These are phyloP conservation scores for Botrytis byssoidea DNA, from an alignment of 2,329 filamentous ascomycete genomes.

Conservation along the genomic window DNA sequence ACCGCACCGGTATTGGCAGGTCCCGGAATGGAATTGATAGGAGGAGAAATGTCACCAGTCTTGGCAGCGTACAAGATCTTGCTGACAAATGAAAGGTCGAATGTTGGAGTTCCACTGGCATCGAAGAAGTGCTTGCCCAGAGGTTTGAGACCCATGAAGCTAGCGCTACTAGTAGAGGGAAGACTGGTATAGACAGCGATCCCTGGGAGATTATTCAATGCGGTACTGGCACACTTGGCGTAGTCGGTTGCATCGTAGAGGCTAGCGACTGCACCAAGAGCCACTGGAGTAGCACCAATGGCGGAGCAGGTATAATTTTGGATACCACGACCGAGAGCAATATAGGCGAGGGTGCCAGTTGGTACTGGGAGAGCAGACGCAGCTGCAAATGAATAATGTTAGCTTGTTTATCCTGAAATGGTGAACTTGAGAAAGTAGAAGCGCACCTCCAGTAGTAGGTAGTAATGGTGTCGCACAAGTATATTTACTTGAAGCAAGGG, in stretches of 20 bases:
- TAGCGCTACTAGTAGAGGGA: slow-evolving; percentile 18
- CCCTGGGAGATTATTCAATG: slow-evolving; percentile 28
- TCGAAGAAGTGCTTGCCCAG: slow-evolving; percentile 38
- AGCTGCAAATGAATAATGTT: slow-evolving; percentile 24
- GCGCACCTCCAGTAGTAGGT: slow-evolving; percentile 15
- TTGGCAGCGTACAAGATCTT: slow-evolving; percentile 33
- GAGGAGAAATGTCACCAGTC: slow-evolving; percentile 30
- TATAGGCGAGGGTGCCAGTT: slow-evolving; percentile 33
- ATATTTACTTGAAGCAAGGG: background rate
- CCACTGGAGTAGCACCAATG: slow-evolving; percentile 25
- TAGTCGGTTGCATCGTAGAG: slow-evolving; percentile 37
- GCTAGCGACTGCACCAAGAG: slow-evolving; percentile 36
- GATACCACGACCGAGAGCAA: slow-evolving; percentile 38
- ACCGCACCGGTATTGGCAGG: slow-evolving; percentile 35
- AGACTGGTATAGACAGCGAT: slow-evolving; percentile 28
- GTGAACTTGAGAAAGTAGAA: background rate
- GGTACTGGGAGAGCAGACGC: slow-evolving; percentile 30
- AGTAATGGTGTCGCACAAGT: background rate
- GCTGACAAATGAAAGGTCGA: slow-evolving; percentile 29
- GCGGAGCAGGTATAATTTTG: slow-evolving; percentile 39
- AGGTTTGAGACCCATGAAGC: slow-evolving; percentile 18
- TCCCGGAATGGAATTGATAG: slow-evolving; percentile 29
- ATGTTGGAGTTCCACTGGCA: slow-evolving; percentile 32
- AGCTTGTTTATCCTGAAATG: background rate
- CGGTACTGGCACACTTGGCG: slow-evolving; percentile 24